Evolutionary conservation across 2,329 filamentous ascomycete genomes (phyloP).

Genomic region (Xylariaceae sp.): DNA sequence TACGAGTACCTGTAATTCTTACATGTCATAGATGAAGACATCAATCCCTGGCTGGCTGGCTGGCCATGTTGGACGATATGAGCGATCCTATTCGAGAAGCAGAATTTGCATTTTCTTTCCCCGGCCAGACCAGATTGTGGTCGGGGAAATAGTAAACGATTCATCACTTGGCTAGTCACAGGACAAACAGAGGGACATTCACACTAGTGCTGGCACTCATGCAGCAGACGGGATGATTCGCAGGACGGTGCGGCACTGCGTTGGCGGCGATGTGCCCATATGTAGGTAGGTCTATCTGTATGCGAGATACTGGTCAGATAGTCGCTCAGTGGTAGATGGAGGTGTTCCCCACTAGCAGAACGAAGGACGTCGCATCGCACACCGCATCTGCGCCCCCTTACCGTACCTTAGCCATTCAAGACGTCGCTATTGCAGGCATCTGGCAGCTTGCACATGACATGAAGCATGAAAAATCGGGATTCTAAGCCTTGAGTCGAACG

Average conservation of each 20-base stretch:
- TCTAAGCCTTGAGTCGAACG: no score
- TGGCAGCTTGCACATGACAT: no score
- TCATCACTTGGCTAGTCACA: not conserved
- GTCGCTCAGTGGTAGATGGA: not conserved
- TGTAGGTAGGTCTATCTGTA: constrained; percentile 18
- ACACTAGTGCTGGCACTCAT: no score
- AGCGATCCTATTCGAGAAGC: not conserved
- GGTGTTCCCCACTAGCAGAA: no score
- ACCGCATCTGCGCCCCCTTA: no score
- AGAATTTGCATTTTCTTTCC: not conserved
- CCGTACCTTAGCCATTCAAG: no score
- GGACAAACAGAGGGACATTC: not conserved
- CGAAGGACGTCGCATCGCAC: no score
- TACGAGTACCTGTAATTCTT: not conserved
- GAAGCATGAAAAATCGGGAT: no score
- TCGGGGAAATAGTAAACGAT: not conserved
- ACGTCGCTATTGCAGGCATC: no score
- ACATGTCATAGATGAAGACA: not conserved
- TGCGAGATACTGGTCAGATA: not conserved
- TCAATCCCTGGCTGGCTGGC: not conserved
- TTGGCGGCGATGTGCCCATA: constrained; percentile 4
- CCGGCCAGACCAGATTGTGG: not conserved
- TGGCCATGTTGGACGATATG: not conserved
- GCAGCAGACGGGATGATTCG: constrained; percentile 9
- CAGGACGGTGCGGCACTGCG: constrained; percentile 7